Base-by-base conservation (phyloP, 1,284 basidiomycete species). In the Ustilago shanxiensis region DNA sequence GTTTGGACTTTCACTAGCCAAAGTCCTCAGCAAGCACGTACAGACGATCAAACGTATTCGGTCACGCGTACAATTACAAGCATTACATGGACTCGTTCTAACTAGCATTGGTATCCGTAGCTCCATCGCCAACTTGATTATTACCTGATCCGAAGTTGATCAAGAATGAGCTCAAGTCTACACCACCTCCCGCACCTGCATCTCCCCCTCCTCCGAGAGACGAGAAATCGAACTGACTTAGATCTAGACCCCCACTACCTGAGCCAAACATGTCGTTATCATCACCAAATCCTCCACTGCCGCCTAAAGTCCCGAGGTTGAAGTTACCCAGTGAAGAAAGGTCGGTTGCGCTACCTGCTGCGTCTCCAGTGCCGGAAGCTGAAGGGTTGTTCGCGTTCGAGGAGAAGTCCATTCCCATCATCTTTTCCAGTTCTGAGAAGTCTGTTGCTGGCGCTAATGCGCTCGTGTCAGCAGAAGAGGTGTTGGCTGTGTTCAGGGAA, bases 181-280 rank as follows among this genome's bases (percentile, higher is more conserved):
- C 58, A 85, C 87, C 75, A 80, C 71, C 66, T 76, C 79, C 16
- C 86, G 86, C 64, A 86, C 86, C 13, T 56, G 86, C 13, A 61
- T 75, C 50, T 81, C 80, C 6, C 67, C 82, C 3, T 73, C 75
- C 60, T 3, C 45, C 56, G 14, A 76, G 56, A 16, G 56, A 57
- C 13, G 69, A 70, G 44, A 76, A 79, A 26, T 75, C 77, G 57
- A 72, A 75, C 33, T 56, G 68, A 66, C 69, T 71, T 61, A 78
- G 45, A 52, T 78, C 76, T 16, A 78, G 13, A 10, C 65, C 76
- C 0, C 65, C 65, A 4, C 20, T 33, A 13, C 54, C 53, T 2
- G 47, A 10, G 20, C 68, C 73, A n/a, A 67, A 76, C 56, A 76
- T 60, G 28, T 76, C 68, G 5, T 22, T 45, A 11, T 66, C 66